Evolutionary conservation across 495 filamentous ascomycete species (phyloP), one percentile per base, ranked within the genome.

Genomic region (Trichocladium uniseriatum): DNA sequence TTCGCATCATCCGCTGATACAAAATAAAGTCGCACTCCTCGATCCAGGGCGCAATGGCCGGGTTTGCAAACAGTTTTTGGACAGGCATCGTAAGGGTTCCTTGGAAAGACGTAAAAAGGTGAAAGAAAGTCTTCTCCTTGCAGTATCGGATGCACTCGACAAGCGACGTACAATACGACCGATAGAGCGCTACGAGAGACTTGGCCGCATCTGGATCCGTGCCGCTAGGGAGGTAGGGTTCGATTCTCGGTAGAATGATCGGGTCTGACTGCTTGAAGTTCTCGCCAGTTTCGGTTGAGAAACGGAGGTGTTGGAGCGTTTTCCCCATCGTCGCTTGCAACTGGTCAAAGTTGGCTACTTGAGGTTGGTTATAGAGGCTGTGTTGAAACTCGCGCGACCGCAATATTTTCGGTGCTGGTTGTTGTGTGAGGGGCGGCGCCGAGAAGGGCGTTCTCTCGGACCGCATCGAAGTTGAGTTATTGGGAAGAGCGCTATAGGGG

Each of bases 21-120:
- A 96, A 88, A 32, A 89, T 71, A 71, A 89, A 91, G 56, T 98
- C 92, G 57, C 88, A 95, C 61, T 94, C 84, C 57, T 87, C 84
- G 53, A 98, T 94, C 92, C 92, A 98, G 3, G 84, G 79, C 13
- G 89, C 86, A 41, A 98, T 72, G 47, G 77, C 79, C 2, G 84
- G 85, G 55, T 92, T 80, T 6, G 82, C 80, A 51, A 98, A 81
- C 10, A 98, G 75, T 66, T 91, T 96, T 68, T 95, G 90, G n/a
- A 95, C 89, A 3, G 94, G 94, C 61, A 94, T 89, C 14, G 92
- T 97, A 56, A 98, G 74, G 2, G 89, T 95, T 45, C 92, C 94
- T 53, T 94, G 86, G 66, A 97, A 97, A 8, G 91, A 91, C 29
- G 84, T 86, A 64, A 94, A 95, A n/a, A 94, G 82, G 56, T 90